Evolutionary conservation across 1,139 yeast genomes (phyloP).

Genomic region (Magnusiomyces paraingens): DNA sequence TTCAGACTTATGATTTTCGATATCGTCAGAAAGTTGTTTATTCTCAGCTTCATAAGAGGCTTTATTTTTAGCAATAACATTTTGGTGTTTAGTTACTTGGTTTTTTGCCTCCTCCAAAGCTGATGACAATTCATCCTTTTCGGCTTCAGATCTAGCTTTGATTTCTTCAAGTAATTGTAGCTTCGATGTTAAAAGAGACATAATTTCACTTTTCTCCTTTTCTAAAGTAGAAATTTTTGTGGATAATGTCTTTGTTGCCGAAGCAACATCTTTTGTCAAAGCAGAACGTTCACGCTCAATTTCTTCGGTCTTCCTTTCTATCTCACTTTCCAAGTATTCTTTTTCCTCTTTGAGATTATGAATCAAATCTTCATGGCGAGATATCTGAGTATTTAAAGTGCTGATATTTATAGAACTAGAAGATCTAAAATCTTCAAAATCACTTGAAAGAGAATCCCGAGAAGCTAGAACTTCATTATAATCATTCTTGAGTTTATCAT

Average conservation of each 20-base stretch:
- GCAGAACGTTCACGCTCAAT: constrained; percentile 16
- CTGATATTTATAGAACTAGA: constrained; percentile 5
- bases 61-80: background rate
- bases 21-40: background rate
- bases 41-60: constrained; percentile 6
- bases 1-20: background rate
- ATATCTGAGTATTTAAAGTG: constrained; percentile 7
- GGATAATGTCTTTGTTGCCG: constrained; percentile 18
- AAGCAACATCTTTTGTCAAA: constrained; percentile 18
- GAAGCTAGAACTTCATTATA: constrained; percentile 4
- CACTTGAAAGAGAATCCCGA: constrained; percentile 9
- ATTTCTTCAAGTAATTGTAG: constrained; percentile 4
- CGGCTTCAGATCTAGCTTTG: constrained; percentile 1
- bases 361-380: constrained; percentile 7
- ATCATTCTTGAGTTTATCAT: background rate
- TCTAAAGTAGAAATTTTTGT: constrained; percentile 15
- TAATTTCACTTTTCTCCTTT: constrained; percentile 13
- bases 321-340: constrained; percentile 6
- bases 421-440: constrained; percentile 10
- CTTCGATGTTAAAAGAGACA: constrained; percentile 1
- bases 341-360: constrained; percentile 12
- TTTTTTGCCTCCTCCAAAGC: constrained; percentile 1
- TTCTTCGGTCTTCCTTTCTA: constrained; percentile 11
- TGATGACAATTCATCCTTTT: background rate
- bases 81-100: background rate